A percentile compares a stretch with the other conserved stretches of the same genome.
Evolutionary conservation across 371 early-diverging fungal genomes (phyloP).

Genomic region (Rhizopus microsporus): DNA sequence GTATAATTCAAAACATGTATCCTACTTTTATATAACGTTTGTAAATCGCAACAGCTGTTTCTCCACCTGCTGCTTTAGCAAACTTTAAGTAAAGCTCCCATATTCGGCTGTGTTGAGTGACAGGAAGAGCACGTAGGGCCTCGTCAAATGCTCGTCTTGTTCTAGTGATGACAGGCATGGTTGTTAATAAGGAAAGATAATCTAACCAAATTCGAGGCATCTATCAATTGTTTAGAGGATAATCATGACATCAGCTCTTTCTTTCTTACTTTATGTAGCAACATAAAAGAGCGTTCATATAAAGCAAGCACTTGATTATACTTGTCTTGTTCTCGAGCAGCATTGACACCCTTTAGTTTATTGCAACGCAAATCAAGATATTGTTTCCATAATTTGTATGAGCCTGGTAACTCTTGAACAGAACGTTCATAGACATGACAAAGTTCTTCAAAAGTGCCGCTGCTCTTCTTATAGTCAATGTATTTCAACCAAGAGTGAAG

Average conservation of each 20-base stretch:
- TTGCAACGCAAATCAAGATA: conserved; percentile 79
- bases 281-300: conserved; percentile 85
- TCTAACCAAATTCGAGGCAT: conserved; percentile 87
- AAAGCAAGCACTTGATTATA: conserved; percentile 69
- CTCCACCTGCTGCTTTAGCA: conserved; percentile 79
- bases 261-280: conserved; percentile 79
- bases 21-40: conserved; percentile 81
- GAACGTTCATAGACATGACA: conserved; percentile 88
- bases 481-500: conserved; percentile 90
- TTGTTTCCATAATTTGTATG: conserved; percentile 94
- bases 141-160: conserved; percentile 89
- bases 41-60: conserved; percentile 80
- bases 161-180: conserved; percentile 71
- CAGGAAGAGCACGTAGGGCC: conserved; percentile 87
- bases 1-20: neutral
- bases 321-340: conserved; percentile 53
- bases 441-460: conserved; percentile 42
- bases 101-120: conserved; percentile 89
- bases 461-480: conserved; percentile 77
- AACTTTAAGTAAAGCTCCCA: conserved; percentile 89
- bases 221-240: conserved; percentile 32
- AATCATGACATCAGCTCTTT: conserved; percentile 13
- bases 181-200: conserved; percentile 72
- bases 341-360: conserved; percentile 51
- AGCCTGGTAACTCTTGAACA: conserved; percentile 83